These are phyloP conservation scores for Eutrema heterophyllum DNA, from an alignment of 345 rosid genomes.

Conservation along the genomic window DNA sequence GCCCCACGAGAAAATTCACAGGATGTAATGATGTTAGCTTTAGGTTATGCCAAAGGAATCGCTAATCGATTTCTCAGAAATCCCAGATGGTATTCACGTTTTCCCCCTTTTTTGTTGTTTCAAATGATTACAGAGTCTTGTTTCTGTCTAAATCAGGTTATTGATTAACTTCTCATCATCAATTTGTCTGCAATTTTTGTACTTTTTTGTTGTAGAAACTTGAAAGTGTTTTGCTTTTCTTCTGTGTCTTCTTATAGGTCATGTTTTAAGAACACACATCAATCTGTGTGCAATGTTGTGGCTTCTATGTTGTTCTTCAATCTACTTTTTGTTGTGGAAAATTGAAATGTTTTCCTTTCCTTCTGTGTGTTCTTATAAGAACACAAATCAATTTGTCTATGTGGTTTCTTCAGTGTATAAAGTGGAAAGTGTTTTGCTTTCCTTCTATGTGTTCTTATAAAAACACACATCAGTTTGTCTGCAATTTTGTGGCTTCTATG, in stretches of 20 bases:
- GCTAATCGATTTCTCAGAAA: constrained; percentile 14
- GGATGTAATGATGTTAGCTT: constrained; percentile 21
- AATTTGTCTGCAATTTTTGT: not conserved
- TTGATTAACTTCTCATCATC: not conserved
- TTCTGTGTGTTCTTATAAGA: not conserved
- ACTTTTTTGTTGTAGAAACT: not conserved
- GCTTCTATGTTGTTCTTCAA: not conserved
- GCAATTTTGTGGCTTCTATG: not conserved
- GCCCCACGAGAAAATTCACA: not conserved
- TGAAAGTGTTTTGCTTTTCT: not conserved
- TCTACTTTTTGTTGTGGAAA: not conserved
- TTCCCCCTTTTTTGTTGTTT: not conserved
- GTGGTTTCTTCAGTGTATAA: not conserved
- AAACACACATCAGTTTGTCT: not conserved
- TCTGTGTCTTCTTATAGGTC: not conserved
- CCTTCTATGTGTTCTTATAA: not conserved
- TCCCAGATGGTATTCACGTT: constrained; percentile 17
- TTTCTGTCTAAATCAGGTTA: not conserved
- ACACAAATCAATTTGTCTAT: not conserved
- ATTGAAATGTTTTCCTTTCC: not conserved
- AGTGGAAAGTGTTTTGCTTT: not conserved
- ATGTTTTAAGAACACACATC: not conserved
- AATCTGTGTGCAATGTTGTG: not conserved
- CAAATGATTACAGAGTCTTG: not conserved
- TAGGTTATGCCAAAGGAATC: constrained; percentile 16